phyloP scores from a whole-genome alignment of 495 filamentous ascomycete species.

The Hypoxylon trugodes region DNA sequence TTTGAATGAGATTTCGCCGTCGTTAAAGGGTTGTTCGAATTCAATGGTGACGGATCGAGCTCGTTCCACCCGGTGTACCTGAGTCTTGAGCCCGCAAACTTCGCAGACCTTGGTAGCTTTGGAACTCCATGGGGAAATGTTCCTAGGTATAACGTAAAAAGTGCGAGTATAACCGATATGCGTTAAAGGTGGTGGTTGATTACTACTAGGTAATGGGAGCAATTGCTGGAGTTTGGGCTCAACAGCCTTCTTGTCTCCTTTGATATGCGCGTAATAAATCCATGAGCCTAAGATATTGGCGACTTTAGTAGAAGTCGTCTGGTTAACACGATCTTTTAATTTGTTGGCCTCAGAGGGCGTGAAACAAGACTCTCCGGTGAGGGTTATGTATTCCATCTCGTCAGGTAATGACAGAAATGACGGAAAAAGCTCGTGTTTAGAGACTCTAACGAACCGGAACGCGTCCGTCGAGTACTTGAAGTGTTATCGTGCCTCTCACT shows the following conservation, averaged over 20 bases:
- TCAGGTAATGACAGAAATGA: constrained; percentile 17
- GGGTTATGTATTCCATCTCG: constrained; percentile 45
- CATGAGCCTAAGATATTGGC: constrained; percentile 56
- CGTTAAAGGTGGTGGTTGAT: constrained; percentile 28
- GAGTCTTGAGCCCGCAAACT: constrained; percentile 81
- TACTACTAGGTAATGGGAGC: constrained; percentile 45
- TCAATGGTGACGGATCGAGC: constrained; percentile 75
- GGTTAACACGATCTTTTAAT: constrained; percentile 57
- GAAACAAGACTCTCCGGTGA: constrained; percentile 61
- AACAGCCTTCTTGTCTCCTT: constrained; percentile 43
- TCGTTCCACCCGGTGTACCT: constrained; percentile 85
- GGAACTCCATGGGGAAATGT: constrained; percentile 96
- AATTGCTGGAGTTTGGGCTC: constrained; percentile 51
- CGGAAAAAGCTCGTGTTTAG: background rate
- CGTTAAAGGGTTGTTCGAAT: constrained; percentile 60
- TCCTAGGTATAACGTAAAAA: constrained; percentile 80
- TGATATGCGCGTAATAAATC: constrained; percentile 60
- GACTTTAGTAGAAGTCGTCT: constrained; percentile 51
- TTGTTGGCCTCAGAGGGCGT: constrained; percentile 60
- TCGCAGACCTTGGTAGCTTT: constrained; percentile 93
- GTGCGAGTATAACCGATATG: constrained; percentile 48
- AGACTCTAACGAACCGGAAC: constrained; percentile 8
- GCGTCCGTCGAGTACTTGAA: constrained; percentile 7
- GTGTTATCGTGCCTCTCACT: constrained; percentile 8
- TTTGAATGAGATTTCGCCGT: constrained; percentile 64